A percentile compares a stretch with the other conserved stretches of the same genome.
phyloP scores from a whole-genome alignment of 805 yeast genomes.

The Metschnikowia vanudenii region DNA sequence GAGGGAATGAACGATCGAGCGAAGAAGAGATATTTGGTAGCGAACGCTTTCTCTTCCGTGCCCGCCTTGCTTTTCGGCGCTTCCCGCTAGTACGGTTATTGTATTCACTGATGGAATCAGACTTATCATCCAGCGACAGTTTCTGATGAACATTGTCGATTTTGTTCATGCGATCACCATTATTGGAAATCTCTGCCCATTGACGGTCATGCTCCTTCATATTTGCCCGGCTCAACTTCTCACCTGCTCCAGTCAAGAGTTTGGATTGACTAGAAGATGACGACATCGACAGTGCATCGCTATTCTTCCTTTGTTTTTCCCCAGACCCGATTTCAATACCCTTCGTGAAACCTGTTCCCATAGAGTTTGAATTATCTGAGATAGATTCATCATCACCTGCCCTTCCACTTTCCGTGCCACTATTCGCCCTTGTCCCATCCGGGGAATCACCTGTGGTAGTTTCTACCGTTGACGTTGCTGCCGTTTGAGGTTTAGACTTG shows the following conservation, averaged over 20 bases:
- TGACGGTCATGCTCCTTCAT: conserved; percentile 22
- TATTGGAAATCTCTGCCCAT: conserved; percentile 13
- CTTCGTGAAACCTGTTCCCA: conserved; percentile 1
- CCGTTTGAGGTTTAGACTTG: conserved; percentile 12
- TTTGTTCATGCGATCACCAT: conserved; percentile 1
- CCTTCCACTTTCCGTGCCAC: conserved; percentile 11
- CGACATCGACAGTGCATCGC: conserved; percentile 7
- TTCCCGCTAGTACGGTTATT: background rate
- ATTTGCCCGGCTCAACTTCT: conserved; percentile 18
- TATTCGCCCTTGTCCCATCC: conserved; percentile 5
- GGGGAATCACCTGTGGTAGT: conserved; percentile 13
- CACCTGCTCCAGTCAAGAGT: conserved; percentile 8
- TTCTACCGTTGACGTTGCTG: conserved; percentile 9
- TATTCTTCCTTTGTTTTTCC: conserved; percentile 1
- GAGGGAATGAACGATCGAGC: conserved; percentile 19
- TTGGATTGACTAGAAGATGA: conserved; percentile 1
- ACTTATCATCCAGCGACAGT: conserved; percentile 8
- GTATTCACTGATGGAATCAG: conserved; percentile 2
- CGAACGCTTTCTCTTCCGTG: conserved; percentile 7
- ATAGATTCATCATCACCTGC: conserved; percentile 11
- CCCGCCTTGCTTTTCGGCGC: conserved; percentile 3
- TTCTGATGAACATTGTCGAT: background rate
- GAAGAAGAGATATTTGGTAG: conserved; percentile 16
- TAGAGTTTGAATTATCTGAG: conserved; percentile 12
- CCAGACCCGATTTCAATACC: background rate